These are phyloP conservation scores for Saccharomycopsis hybrid DNA, from an alignment of 1,139 yeast species.

Conservation along the genomic window DNA sequence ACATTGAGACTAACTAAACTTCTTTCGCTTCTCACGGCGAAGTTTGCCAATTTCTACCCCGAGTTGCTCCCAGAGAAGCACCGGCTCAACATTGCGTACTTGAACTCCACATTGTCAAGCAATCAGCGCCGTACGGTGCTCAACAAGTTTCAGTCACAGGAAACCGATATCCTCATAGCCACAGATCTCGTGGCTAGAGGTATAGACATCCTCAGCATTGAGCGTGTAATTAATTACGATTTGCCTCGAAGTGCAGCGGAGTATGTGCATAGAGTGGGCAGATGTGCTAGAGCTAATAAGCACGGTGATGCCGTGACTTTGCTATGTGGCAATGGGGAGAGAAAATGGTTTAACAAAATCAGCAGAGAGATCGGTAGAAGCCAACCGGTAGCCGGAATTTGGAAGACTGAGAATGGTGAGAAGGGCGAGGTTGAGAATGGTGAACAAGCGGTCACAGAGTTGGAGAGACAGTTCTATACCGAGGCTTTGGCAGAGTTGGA, in stretches of 20 bases:
- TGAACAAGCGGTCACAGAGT: slow-evolving; percentile 26
- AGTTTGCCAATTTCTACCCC: slow-evolving; percentile 21
- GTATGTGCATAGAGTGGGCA: slow-evolving; percentile 91
- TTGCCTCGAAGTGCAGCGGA: slow-evolving; percentile 84
- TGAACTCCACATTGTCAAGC: slow-evolving; percentile 47
- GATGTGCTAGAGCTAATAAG: slow-evolving; percentile 91
- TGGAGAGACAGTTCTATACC: slow-evolving; percentile 36
- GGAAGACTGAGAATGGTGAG: no score
- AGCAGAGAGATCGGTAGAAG: slow-evolving; percentile 32
- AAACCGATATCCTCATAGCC: slow-evolving; percentile 58
- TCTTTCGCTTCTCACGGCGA: slow-evolving; percentile 40
- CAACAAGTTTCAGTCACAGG: slow-evolving; percentile 47
- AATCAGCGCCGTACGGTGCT: slow-evolving; percentile 43
- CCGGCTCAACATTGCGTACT: slow-evolving; percentile 42
- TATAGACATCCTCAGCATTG: slow-evolving; percentile 67
- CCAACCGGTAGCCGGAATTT: no score
- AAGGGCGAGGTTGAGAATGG: no score
- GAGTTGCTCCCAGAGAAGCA: slow-evolving; percentile 68
- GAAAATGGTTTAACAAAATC: slow-evolving; percentile 53
- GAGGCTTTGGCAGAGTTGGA: slow-evolving; percentile 39
- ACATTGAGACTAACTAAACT: slow-evolving; percentile 69
- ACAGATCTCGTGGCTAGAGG: slow-evolving; percentile 96
- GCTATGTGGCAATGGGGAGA: slow-evolving; percentile 70
- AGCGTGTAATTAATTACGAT: slow-evolving; percentile 83
- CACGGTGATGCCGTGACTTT: slow-evolving; percentile 68